Evolutionary conservation across 148 eudicot species (phyloP), one percentile per base, ranked within the genome.

Genomic region (Camellia granthamiana): DNA sequence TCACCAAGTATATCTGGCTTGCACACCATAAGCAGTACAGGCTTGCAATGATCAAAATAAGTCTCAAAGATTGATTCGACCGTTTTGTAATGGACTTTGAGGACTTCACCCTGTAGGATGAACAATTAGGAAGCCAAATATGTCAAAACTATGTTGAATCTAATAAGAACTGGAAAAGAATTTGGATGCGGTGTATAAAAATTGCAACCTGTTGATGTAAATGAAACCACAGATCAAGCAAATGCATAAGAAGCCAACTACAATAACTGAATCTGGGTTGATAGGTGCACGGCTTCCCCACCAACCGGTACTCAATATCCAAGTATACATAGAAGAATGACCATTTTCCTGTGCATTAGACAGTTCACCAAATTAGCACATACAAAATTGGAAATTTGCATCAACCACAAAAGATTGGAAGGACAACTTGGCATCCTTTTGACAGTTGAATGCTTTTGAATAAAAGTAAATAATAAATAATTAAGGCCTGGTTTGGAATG

Each of bases 291-390:
- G 93, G 59, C 80, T 59, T 69, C 63, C 79, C 98, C 98, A 95
- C 98, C 98, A 95, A 72, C 98, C 98, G 4, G 98, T 95, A 86
- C 97, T 95, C 76, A 95, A 55, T 82, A 95, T 84, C 98, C 98
- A 95, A 47, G 84, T 91, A 84, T 90, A 95, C 83, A 83, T 87
- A 13, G 96, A 74, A 49, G 98, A 87, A 65, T 93, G 90, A 69
- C 98, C 98, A 78, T 95, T 91, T 87, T 95, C 96, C 98, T 94
- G 88, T 74, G 80, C 43, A 81, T 55, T 76, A 30, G 0, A 23
- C 13, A 74, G 16, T 74, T 42, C 63, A 55, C 23, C 62, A 55
- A 38, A 13, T 74, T 9, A 42, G 41, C 51, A 41, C 9, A 73
- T 1, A 56, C 42, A 49, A 41, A 56, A 56, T 15, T 7, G 21